A percentile compares a stretch with the other conserved stretches of the same genome.
These are phyloP conservation scores for Fusarium irregulare DNA, from an alignment of 2,329 filamentous ascomycete species.

Conservation along the genomic window DNA sequence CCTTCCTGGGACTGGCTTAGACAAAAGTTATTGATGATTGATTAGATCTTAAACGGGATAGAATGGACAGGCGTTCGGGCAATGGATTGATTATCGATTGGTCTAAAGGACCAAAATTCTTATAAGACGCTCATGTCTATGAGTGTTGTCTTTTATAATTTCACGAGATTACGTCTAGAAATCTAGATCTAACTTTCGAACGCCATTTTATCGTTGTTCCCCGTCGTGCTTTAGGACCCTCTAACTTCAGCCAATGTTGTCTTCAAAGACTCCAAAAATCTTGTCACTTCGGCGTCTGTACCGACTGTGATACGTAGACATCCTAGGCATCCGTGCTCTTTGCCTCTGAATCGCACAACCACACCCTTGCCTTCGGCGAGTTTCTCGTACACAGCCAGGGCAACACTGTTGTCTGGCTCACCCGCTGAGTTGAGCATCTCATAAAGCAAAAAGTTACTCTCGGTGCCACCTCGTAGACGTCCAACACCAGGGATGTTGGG, in stretches of 20 bases:
- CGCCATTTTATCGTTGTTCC: slow-evolving; percentile 31
- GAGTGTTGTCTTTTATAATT: slow-evolving; percentile 41
- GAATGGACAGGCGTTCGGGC: slow-evolving; percentile 31
- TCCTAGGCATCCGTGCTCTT: slow-evolving; percentile 88
- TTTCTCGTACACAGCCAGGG: slow-evolving; percentile 82
- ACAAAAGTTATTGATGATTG: slow-evolving; percentile 21
- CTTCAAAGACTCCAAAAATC: slow-evolving; percentile 77
- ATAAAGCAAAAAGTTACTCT: slow-evolving; percentile 90
- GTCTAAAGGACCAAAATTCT: slow-evolving; percentile 22
- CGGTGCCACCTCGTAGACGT: slow-evolving; percentile 79
- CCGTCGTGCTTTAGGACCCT: slow-evolving; percentile 21
- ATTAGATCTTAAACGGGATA: slow-evolving; percentile 36
- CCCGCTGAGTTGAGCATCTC: slow-evolving; percentile 83
- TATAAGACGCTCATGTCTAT: slow-evolving; percentile 33
- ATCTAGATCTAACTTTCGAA: slow-evolving; percentile 38
- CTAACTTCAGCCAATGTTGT: slow-evolving; percentile 60
- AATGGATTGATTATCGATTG: slow-evolving; percentile 12
- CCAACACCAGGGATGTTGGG: slow-evolving; percentile 83
- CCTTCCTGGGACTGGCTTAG: slow-evolving; percentile 36
- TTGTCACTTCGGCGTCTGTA: slow-evolving; percentile 85
- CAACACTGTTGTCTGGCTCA: slow-evolving; percentile 80
- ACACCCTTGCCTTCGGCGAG: slow-evolving; percentile 89
- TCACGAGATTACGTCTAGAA: slow-evolving; percentile 44
- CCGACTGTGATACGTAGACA: slow-evolving; percentile 93
- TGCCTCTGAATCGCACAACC: slow-evolving; percentile 92